phyloP scores from a whole-genome alignment of 31 red algal species.

The Bonnemaisonia californica region DNA sequence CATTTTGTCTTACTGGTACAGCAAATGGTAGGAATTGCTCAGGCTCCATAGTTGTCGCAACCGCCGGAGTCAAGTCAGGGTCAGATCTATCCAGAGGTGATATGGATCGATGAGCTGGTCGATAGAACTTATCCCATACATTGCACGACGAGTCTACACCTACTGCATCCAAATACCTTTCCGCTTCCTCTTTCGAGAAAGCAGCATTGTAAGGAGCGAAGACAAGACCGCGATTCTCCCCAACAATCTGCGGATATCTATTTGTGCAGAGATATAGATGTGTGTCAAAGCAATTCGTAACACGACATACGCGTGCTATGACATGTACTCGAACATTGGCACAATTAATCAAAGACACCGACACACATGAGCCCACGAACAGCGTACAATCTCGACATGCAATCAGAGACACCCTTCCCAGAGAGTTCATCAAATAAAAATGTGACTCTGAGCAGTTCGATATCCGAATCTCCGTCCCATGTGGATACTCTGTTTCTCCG shows the following conservation, averaged over 20 bases:
- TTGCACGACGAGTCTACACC: conserved; percentile 63
- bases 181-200: conserved; percentile 51
- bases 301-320: conserved; percentile 56
- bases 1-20: conserved; percentile 50
- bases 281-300: conserved; percentile 85
- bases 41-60: conserved; percentile 49
- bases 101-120: conserved; percentile 53
- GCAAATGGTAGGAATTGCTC: conserved; percentile 80
- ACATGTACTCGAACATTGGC: conserved; percentile 64
- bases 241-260: conserved; percentile 76
- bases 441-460: conserved; percentile 79
- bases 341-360: conserved; percentile 75
- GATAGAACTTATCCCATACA: conserved; percentile 80
- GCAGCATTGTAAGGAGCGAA: conserved; percentile 88
- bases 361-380: conserved; percentile 78
- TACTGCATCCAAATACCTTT: conserved; percentile 47
- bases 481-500: conserved; percentile 47
- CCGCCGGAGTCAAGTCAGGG: conserved; percentile 46
- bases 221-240: conserved; percentile 74
- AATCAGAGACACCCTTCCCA: conserved; percentile 66
- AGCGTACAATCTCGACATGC: conserved; percentile 71
- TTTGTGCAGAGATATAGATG: conserved; percentile 79
- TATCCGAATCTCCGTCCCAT: conserved; percentile 75
- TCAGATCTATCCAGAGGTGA: conserved; percentile 46
- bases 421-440: conserved; percentile 72